phyloP scores from a whole-genome alignment of 352 stramenopile species.

The Phytophthora macrochlamydospora region DNA sequence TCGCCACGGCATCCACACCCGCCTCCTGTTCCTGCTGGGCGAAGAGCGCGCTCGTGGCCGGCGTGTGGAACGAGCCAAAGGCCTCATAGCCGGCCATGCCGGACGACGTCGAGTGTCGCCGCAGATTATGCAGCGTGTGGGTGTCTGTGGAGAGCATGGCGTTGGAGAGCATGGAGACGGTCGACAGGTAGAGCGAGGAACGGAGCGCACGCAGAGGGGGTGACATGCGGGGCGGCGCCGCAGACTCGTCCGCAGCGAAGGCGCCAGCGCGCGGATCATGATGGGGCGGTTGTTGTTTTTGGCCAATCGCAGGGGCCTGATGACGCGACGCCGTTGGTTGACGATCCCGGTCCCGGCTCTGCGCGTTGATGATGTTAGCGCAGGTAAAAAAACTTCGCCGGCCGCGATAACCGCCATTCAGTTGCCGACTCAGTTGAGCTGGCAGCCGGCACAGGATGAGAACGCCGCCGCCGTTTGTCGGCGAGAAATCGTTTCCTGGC shows the following conservation, averaged over 20 bases:
- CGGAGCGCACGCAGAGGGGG: neutral
- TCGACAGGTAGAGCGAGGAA: neutral
- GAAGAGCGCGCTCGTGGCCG: conserved; percentile 65
- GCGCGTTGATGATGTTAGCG: too few species aligned
- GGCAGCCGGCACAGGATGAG: too few species aligned
- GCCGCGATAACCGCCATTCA: too few species aligned
- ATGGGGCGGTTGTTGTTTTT: too few species aligned
- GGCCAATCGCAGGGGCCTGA: too few species aligned
- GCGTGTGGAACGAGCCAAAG: conserved; percentile 83
- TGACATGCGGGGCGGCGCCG: neutral
- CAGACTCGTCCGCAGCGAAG: neutral
- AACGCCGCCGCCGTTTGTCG: too few species aligned
- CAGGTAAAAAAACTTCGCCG: too few species aligned
- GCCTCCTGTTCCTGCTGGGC: conserved; percentile 16
- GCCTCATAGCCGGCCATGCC: conserved; percentile 55
- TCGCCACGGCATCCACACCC: conserved; percentile 6
- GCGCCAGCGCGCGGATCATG: too few species aligned
- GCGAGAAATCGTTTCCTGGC: too few species aligned
- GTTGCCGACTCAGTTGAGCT: too few species aligned
- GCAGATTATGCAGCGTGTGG: conserved; percentile 13
- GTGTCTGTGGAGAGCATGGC: neutral
- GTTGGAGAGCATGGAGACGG: neutral
- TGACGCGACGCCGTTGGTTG: too few species aligned
- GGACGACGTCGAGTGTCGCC: conserved; percentile 4
- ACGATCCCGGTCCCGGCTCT: too few species aligned